Base-by-base conservation (phyloP, 2,329 filamentous ascomycete species). In the Pseudocercospora vitis region DNA sequence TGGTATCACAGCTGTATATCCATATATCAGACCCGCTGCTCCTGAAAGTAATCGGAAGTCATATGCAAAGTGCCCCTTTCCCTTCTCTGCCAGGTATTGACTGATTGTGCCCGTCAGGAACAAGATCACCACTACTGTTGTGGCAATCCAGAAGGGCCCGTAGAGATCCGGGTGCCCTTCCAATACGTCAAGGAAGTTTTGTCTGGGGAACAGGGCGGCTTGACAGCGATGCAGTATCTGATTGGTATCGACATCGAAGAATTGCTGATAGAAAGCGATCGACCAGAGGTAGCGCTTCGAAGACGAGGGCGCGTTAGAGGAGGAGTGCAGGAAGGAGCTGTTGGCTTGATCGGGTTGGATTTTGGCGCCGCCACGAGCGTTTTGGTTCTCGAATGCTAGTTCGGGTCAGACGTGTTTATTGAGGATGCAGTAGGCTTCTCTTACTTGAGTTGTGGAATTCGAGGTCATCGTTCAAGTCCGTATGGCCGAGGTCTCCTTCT, bases 141-240 rank as follows among this genome's bases (percentile, higher is more conserved):
- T 97, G 7, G 94, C 94, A 74, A 99, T 97, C 94, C 94, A 99
- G 70, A 97, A 91, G 1, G 94, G 94, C 1, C 92, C 92, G 77
- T 99, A 99, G 28, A 99, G 77, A 69, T 99, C 94, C 1, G 94
- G 89, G 71, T 97, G 97, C 16, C 94, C 94, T 70, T 99, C 94
- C 23, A 99, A 81, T 29, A 97, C 90, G 69, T 99, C 94, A 59
- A 99, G 85, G 75, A 99, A 99, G 78, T 96, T 96, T 53, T 87
- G 87, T 59, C 90, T 86, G 40, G 94, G 94, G 73, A 88, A 96
- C 32, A 97, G 77, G n/a, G 92, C 86, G 1, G 91, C 87, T 73
- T 85, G 86, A 74, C 94, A 97, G 62, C 94, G 88, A 67, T 86
- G 81, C 52, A 96, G 76, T 16, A 99, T 91, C 49, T 94, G 89